Base-by-base conservation (phyloP, 2,329 filamentous ascomycete genomes). In the Diaporthe sp. region DNA sequence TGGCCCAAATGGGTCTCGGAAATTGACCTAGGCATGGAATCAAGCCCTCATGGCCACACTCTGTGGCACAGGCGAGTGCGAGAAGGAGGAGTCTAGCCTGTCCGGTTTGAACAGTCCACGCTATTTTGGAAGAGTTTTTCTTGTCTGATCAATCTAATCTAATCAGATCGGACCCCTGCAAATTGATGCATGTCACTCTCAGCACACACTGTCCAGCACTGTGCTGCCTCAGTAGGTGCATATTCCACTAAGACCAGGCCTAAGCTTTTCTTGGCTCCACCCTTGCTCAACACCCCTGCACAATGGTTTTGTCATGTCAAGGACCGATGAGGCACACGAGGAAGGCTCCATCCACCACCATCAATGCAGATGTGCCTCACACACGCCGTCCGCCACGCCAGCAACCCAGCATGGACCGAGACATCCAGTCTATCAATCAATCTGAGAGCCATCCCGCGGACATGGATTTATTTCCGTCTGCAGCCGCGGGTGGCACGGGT, bases 71-170 rank as follows among this genome's bases (percentile, higher is more conserved):
- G 31, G 31, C 65, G 65, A 68, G 65, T 53, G 65, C 65, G 65
- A 68, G 49, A 15, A 25, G 44, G 15, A 34, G 12, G 2, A 19
- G 15, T 28, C 44, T 65, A 46, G 60, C 25, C 60, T 25, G 60
- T 15, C 19, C 19, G 31, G 31, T 34, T 13, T 12, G 28, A 37
- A 34, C 8, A 37, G 1, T 53, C 31, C 10, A 39, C 46, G 22
- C 46, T 68, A 53, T 19, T 53, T 46, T 39, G 7, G 46, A 53
- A 53, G 46, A 68, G 1, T 68, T 68, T 67, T 68, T 72, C 73
- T 75, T 75, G 70, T 75, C 73, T 55, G 73, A 75, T 75, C 67
- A 62, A 75, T 75, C 73, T 75, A 72, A 75, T 75, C 73, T 71
- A 71, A 75, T 70, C 61, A 68, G 34, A 42, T 39, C n/a, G n/a